Base-by-base conservation (phyloP, 148 eudicot genomes). In the Rhododendron vialii region DNA sequence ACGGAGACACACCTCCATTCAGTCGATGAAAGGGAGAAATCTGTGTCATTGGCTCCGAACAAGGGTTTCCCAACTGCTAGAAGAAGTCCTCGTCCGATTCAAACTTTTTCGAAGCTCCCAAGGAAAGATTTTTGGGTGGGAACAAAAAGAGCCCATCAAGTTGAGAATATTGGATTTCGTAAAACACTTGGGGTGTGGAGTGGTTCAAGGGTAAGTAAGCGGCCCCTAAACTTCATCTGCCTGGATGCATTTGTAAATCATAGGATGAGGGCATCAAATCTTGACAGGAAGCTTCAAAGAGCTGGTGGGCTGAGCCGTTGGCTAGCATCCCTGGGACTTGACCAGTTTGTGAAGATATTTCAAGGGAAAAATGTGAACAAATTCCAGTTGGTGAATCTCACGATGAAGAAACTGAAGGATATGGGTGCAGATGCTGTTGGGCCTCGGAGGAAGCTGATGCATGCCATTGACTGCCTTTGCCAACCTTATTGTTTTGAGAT, bases 381-480 rank as follows among this genome's bases (percentile, higher is more conserved):
- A 76, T 93, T 92, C 89, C 95, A 93, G 87, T 87, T 95, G 89
- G 93, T 87, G 50, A 92, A 94, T 84, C 69, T 97, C 83, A 93
- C 96, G 15, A 95, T 95, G 99, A 75, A 90, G 85, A 95, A 97
- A 87, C 96, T 97, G 36, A 95, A 95, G 92, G 96, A 94, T 82
- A 97, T 97, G 99, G 99, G 99, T 86, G 91, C 88, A 48, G 67
- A 80, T 81, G 96, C 96, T 67, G 98, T 97, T 69, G 99, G 99
- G 33, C 99, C 99, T 11, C 92, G 99, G 79, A 91, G 99, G 88
- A 97, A 97, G 89, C 88, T 97, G 88, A 94, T 97, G 87, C 99
- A 97, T 86, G 96, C 99, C 30, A 90, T 97, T 14, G 98, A 95
- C 82, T 94, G 98, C 92, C 90, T 91, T 35, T 93, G 96, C 59